Percentiles rank a stretch among this genome's conserved stretches.
phyloP scores from a whole-genome alignment of 768 basidiomycete species.

The Pleurotus sapidus region DNA sequence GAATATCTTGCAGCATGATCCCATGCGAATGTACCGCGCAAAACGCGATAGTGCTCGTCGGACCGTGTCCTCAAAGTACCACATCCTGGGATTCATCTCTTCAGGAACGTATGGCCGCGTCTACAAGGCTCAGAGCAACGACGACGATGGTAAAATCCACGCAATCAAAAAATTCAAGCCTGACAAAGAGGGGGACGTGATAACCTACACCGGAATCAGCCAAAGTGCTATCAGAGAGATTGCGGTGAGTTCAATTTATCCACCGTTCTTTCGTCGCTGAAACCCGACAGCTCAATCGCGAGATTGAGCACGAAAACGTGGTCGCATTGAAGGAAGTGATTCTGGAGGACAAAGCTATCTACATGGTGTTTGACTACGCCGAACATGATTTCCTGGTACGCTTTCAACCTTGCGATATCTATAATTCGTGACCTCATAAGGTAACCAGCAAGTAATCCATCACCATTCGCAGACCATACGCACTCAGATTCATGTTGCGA shows the following conservation, averaged over 20 bases:
- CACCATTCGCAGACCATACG: conserved; percentile 93
- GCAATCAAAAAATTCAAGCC: conserved; percentile 99
- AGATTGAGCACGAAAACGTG: conserved; percentile 88
- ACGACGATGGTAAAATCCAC: conserved; percentile 67
- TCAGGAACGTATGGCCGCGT: conserved; percentile 99
- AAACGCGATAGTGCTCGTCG: conserved; percentile 70
- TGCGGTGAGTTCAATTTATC: conserved; percentile 54
- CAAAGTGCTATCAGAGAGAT: conserved; percentile 98
- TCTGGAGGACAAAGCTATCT: conserved; percentile 96
- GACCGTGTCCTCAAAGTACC: conserved; percentile 78
- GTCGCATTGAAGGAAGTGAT: conserved; percentile 93
- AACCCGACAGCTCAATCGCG: conserved; percentile 70
- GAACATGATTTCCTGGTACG: conserved; percentile 96
- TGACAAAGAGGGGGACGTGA: conserved; percentile 96
- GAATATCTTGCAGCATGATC: conserved; percentile 59
- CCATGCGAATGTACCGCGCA: conserved; percentile 83
- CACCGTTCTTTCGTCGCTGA: conserved; percentile 13
- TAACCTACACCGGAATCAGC: conserved; percentile 95
- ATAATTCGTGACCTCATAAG: background rate
- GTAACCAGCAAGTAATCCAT: conserved; percentile 90
- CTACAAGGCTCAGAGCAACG: conserved; percentile 88
- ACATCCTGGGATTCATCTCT: conserved; percentile 95
- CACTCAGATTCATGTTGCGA: conserved; percentile 63
- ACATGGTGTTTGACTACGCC: conserved; percentile 99
- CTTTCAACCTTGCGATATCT: conserved; percentile 1